Conservation (phyloP, 1,284 basidiomycete genomes). For the Cryptococcus sp. region DNA sequence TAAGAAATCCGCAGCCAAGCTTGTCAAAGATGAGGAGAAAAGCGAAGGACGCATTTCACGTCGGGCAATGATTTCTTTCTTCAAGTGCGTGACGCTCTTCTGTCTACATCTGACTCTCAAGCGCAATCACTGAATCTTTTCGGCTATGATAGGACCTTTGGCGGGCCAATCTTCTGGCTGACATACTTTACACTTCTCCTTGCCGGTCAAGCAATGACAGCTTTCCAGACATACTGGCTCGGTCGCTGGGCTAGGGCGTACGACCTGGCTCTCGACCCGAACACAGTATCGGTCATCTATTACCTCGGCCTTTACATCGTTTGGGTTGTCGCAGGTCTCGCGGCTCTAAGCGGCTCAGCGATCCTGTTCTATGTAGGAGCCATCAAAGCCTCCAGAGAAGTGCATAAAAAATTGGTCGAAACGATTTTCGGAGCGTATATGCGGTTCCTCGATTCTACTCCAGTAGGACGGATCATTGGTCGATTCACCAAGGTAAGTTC, state of each 20-base stretch:
- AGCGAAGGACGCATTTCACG: constrained; percentile 59
- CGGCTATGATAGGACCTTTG: constrained; percentile 40
- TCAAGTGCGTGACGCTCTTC: constrained; percentile 25
- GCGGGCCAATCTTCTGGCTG: constrained; percentile 54
- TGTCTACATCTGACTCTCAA: constrained; percentile 4
- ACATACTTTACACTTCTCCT: constrained; percentile 42
- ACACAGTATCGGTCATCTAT: constrained; percentile 45
- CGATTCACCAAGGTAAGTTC: constrained; percentile 59
- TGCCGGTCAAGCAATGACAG: constrained; percentile 41
- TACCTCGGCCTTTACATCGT: constrained; percentile 59
- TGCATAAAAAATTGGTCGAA: constrained; percentile 63
- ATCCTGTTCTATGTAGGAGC: constrained; percentile 53
- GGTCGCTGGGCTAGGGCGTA: constrained; percentile 65
- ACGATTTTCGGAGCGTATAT: constrained; percentile 62
- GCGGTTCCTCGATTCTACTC: constrained; percentile 63
- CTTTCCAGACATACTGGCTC: constrained; percentile 61
- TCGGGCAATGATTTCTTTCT: constrained; percentile 53
- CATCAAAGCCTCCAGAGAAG: constrained; percentile 59
- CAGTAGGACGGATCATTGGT: constrained; percentile 62
- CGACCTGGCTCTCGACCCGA: constrained; percentile 45
- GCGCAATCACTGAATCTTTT: not conserved
- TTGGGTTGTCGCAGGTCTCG: constrained; percentile 41
- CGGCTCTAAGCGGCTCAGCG: constrained; percentile 45
- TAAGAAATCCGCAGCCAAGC: constrained; percentile 43
- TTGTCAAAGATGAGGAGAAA: constrained; percentile 64